Evolutionary conservation across 2,329 filamentous ascomycete genomes (phyloP).

Genomic region (Bretziella fagacearum): DNA sequence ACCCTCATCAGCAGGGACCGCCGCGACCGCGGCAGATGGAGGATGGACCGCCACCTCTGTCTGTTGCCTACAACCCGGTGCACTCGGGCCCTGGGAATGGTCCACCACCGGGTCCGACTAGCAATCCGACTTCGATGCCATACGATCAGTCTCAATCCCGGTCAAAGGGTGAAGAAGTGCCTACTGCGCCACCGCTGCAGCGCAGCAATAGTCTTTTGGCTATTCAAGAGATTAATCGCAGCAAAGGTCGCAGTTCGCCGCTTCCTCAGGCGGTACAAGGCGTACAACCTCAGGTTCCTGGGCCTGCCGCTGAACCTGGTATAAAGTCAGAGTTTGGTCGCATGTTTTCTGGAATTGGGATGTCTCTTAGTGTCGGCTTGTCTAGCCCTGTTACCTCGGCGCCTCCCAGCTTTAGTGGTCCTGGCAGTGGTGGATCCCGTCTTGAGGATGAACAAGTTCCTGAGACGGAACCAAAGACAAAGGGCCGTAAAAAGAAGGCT

Average conservation of each 20-base stretch:
- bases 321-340: conserved; percentile 92
- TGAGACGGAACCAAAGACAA: conserved; percentile 27
- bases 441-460: conserved; percentile 35
- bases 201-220: conserved; percentile 45
- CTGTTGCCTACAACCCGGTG: conserved; percentile 28
- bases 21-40: conserved; percentile 27
- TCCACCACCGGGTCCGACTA: conserved; percentile 1
- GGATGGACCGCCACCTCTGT: conserved; percentile 33
- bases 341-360: conserved; percentile 84
- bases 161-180: conserved; percentile 31
- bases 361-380: conserved; percentile 34
- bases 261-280: conserved; percentile 88
- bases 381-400: conserved; percentile 33
- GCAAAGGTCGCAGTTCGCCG: conserved; percentile 65
- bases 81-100: not conserved
- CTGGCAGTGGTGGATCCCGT: conserved; percentile 23
- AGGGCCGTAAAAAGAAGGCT: conserved; percentile 44
- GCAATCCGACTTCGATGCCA: not conserved
- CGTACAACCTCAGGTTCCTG: conserved; percentile 63
- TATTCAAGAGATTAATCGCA: conserved; percentile 60
- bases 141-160: conserved; percentile 25
- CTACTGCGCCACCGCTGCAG: conserved; percentile 27
- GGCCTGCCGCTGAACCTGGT: conserved; percentile 64
- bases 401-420: conserved; percentile 20
- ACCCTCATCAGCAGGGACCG: conserved; percentile 1